These are phyloP conservation scores for Paraphysoderma sedebokerense DNA, from an alignment of 371 early-diverging fungal genomes.

Conservation along the genomic window DNA sequence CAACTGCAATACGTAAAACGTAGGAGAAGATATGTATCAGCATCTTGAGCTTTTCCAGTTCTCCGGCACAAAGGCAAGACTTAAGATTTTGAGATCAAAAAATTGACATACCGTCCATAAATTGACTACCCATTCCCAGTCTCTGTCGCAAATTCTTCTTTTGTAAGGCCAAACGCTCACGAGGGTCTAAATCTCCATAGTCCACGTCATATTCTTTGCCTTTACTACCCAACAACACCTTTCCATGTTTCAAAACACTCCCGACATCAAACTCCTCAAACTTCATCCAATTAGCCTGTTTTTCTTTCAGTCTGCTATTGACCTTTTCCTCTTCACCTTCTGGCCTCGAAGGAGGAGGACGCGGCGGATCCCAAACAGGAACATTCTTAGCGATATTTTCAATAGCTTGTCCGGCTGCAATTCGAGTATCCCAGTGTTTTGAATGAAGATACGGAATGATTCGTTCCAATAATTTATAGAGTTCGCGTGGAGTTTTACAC, in stretches of 20 bases:
- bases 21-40: neutral
- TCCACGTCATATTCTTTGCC: slow-evolving; percentile 73
- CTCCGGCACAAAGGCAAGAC: neutral
- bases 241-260: slow-evolving; percentile 58
- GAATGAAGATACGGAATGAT: slow-evolving; percentile 20
- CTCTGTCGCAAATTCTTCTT: slow-evolving; percentile 63
- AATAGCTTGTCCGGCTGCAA: slow-evolving; percentile 80
- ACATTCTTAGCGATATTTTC: slow-evolving; percentile 80
- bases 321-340: slow-evolving; percentile 9
- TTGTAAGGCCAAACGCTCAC: slow-evolving; percentile 65
- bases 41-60: neutral
- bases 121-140: slow-evolving; percentile 72
- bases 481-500: slow-evolving; percentile 80
- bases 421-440: slow-evolving; percentile 87
- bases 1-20: slow-evolving; percentile 25
- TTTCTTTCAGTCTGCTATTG: slow-evolving; percentile 4
- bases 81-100: neutral
- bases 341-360: neutral
- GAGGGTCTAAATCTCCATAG: slow-evolving; percentile 56
- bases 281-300: slow-evolving; percentile 26
- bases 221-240: slow-evolving; percentile 46
- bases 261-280: slow-evolving; percentile 72
- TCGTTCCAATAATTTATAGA: slow-evolving; percentile 66
- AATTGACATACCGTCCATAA: slow-evolving; percentile 55
- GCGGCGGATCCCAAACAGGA: slow-evolving; percentile 56